Evolutionary conservation across 129 eudicot species (phyloP), one percentile per base, ranked within the genome.

Genomic region (Tanacetum coccineum): DNA sequence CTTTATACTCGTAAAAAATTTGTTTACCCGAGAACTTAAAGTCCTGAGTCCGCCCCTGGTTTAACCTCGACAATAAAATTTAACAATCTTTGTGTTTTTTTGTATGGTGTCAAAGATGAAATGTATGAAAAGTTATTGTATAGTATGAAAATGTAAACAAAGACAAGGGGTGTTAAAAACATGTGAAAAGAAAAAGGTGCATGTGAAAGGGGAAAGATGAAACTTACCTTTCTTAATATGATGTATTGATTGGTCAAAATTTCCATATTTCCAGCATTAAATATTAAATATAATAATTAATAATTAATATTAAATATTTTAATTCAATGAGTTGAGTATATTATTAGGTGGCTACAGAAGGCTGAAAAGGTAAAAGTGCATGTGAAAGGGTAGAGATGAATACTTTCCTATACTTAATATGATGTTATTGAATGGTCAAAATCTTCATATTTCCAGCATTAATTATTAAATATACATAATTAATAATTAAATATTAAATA

Each of bases 181-280:
- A 64, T 65, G 50, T 57, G 40, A 64, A 64, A 55, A 58, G 64
- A 51, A 59, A 59, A 14, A 45, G 42, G 45, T 64, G 78, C 72
- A 58, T 66, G 79, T 67, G 63, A 75, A 55, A 75, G 42, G 39
- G 74, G 70, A 75, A 68, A 63, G 59, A 60, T 19, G 45, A 66
- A 68, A 75, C 48, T 42, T 75, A 48, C 64, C 74, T 75, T 75
- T 75, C 74, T 50, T 59, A 59, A 75, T 39, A 68, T 69, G 64
- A 49, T 67, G 64, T 68, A 22, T 67, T 60, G 79, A 67, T 75
- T 75, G 79, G 74, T 68, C 79, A 75, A 68, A 75, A 1, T 59
- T 59, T 68, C 51, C 70, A 68, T 68, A 67, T 50, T 60, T 28
- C 57, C 26, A 39, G 36, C 70, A 68, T 75, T 49, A 58, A 57